Conservation (phyloP, 1,139 yeast species). For the Sugiyamaella japonica region DNA sequence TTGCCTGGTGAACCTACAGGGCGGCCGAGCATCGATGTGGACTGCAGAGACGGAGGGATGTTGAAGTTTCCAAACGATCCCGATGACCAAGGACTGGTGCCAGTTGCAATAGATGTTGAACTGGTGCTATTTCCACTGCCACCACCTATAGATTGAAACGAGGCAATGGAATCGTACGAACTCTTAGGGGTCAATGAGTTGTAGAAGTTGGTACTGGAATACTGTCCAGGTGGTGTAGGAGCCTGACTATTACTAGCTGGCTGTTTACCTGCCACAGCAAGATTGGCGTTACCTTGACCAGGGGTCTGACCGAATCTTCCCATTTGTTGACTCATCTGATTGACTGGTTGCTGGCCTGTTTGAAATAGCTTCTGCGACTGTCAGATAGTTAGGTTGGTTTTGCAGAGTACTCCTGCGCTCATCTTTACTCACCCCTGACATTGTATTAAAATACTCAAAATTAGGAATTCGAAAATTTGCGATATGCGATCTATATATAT, state of each 20-base stretch:
- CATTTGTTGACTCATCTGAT: conserved; percentile 3
- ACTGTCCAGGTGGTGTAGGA: conserved; percentile 1
- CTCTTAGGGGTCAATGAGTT: conserved; percentile 26
- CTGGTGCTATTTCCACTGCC: conserved; percentile 10
- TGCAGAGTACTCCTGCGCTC: background rate
- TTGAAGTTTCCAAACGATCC: conserved; percentile 18
- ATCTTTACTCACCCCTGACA: conserved; percentile 7
- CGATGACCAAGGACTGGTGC: conserved; percentile 20
- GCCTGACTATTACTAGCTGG: background rate
- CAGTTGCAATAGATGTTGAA: conserved; percentile 12
- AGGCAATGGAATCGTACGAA: conserved; percentile 27
- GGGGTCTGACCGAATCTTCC: background rate
- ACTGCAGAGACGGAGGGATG: conserved; percentile 10
- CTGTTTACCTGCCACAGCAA: background rate
- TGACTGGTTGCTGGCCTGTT: background rate
- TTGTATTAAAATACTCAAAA: background rate
- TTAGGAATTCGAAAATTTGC: background rate
- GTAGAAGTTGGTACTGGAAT: conserved; percentile 20
- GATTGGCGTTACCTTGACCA: background rate
- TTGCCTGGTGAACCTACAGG: background rate
- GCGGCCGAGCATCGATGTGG: conserved; percentile 1
- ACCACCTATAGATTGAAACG: conserved; percentile 18
- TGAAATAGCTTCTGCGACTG: conserved; percentile 1
- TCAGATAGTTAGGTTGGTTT: background rate
- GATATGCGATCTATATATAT: background rate